These are phyloP conservation scores for Aspergillus sclerotiicarbonarius DNA, from an alignment of 495 filamentous ascomycete genomes.

Conservation along the genomic window DNA sequence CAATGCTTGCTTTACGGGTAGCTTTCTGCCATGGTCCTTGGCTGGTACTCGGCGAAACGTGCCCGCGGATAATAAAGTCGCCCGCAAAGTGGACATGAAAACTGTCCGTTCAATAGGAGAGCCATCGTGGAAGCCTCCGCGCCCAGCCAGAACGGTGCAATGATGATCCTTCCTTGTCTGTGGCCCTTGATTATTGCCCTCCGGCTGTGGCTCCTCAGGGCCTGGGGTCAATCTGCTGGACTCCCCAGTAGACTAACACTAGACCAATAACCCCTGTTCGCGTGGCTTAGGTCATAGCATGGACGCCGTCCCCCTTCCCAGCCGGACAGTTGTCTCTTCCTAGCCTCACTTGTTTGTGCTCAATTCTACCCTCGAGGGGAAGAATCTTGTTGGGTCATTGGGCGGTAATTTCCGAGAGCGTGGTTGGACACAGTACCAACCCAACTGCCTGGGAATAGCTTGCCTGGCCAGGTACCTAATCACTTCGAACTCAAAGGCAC, in stretches of 20 bases:
- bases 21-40: not conserved
- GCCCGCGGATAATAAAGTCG: not conserved
- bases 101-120: not conserved
- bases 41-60: not conserved
- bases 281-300: not conserved
- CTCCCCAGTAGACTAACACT: not conserved
- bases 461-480: not conserved
- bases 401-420: not conserved
- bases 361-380: not conserved
- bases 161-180: not conserved
- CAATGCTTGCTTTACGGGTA: not conserved
- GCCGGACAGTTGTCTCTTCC: conserved; percentile 1
- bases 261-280: not conserved
- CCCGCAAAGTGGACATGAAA: not conserved
- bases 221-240: not conserved
- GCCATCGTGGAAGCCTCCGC: not conserved
- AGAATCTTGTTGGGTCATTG: conserved; percentile 2
- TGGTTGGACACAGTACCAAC: not conserved
- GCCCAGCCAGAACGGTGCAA: conserved; percentile 7
- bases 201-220: not conserved
- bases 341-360: conserved; percentile 2
- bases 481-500: conserved; percentile 1
- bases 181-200: not conserved
- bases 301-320: not conserved
- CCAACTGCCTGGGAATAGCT: not conserved